phyloP scores from a whole-genome alignment of 257 asterid genomes.

The Eustoma russellianum region DNA sequence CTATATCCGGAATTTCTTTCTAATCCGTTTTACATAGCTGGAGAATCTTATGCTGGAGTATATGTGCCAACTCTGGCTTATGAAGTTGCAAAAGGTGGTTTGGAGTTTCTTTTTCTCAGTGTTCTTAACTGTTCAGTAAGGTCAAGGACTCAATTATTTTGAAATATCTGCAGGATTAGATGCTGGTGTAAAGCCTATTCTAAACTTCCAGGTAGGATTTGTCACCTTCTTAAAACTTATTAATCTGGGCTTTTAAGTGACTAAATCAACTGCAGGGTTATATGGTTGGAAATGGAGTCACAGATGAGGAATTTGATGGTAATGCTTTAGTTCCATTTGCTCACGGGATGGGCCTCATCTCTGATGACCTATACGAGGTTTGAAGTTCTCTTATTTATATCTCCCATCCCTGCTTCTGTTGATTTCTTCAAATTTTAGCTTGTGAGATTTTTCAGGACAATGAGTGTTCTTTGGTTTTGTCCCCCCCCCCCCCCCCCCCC shows the following conservation, averaged over 20 bases:
- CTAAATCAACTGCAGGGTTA: conserved; percentile 62
- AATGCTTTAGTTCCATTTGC: conserved; percentile 89
- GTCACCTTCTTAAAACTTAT: conserved; percentile 4
- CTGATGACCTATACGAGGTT: conserved; percentile 76
- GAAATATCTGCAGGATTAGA: conserved; percentile 46
- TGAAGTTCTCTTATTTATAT: conserved; percentile 6
- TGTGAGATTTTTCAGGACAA: too few species aligned
- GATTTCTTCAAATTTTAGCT: too few species aligned
- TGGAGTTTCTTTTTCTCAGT: not conserved
- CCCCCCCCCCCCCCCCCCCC: too few species aligned
- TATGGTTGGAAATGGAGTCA: conserved; percentile 94
- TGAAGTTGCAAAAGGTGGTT: conserved; percentile 74
- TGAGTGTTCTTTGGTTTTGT: too few species aligned
- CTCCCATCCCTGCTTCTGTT: too few species aligned
- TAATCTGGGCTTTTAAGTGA: conserved; percentile 2
- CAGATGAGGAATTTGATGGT: conserved; percentile 68
- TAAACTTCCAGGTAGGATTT: conserved; percentile 69
- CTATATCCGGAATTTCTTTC: conserved; percentile 68
- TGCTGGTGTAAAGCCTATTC: conserved; percentile 51
- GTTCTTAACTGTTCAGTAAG: not conserved
- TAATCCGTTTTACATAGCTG: conserved; percentile 70
- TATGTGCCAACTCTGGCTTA: conserved; percentile 86
- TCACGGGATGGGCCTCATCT: conserved; percentile 96
- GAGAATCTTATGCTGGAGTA: conserved; percentile 95
- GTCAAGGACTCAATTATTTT: conserved; percentile 2